These are phyloP conservation scores for Alternaria postmessia DNA, from an alignment of 2,329 filamentous ascomycete genomes.

Conservation along the genomic window DNA sequence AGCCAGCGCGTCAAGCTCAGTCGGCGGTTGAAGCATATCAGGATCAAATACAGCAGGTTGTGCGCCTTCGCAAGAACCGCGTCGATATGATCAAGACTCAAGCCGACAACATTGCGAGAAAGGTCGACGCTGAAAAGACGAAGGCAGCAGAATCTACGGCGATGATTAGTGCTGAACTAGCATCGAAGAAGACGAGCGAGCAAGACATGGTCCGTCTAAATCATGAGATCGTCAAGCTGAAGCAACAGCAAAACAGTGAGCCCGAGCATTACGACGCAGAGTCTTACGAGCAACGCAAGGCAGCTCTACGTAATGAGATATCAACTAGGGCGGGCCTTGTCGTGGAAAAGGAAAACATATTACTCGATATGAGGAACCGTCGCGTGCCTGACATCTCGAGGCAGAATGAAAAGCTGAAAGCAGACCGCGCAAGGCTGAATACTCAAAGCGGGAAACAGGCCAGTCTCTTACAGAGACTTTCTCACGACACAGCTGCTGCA, in stretches of 20 bases:
- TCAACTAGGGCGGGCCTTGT: constrained; percentile 60
- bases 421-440: constrained; percentile 30
- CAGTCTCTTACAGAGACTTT: constrained; percentile 68
- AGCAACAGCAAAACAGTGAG: constrained; percentile 68
- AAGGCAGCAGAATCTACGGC: constrained; percentile 56
- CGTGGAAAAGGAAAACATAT: constrained; percentile 54
- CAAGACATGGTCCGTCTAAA: constrained; percentile 42
- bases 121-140: constrained; percentile 46
- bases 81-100: constrained; percentile 64
- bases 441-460: constrained; percentile 53
- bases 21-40: constrained; percentile 75
- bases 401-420: constrained; percentile 39
- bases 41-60: constrained; percentile 63
- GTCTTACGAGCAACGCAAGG: constrained; percentile 75
- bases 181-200: constrained; percentile 52
- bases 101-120: constrained; percentile 55
- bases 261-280: constrained; percentile 73
- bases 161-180: constrained; percentile 50
- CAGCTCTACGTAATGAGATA: constrained; percentile 61
- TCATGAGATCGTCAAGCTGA: constrained; percentile 67
- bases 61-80: constrained; percentile 62
- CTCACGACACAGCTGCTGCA: constrained; percentile 70
- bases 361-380: constrained; percentile 20
- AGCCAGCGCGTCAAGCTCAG: constrained; percentile 74
- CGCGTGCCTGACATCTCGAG: constrained; percentile 18